phyloP scores from a whole-genome alignment of 2,329 filamentous ascomycete genomes.

The Fusarium staphyleae region DNA sequence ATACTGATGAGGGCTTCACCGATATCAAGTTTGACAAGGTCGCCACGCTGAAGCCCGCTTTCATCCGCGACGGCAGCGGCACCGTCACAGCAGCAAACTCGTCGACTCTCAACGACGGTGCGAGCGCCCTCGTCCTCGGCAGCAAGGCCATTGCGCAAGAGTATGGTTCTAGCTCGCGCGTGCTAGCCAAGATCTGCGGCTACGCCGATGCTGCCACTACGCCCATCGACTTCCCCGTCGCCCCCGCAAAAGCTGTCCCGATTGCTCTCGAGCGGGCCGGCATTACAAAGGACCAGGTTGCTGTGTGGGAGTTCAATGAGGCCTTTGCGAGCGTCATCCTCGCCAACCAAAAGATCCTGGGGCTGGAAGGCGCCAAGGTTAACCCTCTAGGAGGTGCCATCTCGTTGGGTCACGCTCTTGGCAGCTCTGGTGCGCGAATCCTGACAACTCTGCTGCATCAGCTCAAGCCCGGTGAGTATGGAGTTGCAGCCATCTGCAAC shows the following conservation, averaged over 20 bases:
- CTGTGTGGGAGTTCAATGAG: conserved; percentile 98
- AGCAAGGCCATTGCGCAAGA: conserved; percentile 81
- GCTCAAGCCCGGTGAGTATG: conserved; percentile 90
- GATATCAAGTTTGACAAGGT: conserved; percentile 89
- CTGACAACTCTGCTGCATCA: conserved; percentile 90
- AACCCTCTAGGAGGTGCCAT: conserved; percentile 93
- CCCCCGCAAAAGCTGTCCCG: conserved; percentile 90
- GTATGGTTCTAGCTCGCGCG: conserved; percentile 78
- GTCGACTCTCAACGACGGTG: conserved; percentile 93
- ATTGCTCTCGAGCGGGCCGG: conserved; percentile 88
- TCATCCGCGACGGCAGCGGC: conserved; percentile 82
- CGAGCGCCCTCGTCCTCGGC: conserved; percentile 84
- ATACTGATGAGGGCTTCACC: conserved; percentile 87
- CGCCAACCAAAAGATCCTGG: conserved; percentile 91
- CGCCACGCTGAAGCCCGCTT: conserved; percentile 86
- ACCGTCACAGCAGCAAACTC: conserved; percentile 95
- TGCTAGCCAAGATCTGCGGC: conserved; percentile 85
- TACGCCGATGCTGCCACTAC: conserved; percentile 91
- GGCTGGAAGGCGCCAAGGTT: conserved; percentile 78
- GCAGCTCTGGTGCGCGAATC: conserved; percentile 92
- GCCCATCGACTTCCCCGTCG: conserved; percentile 91
- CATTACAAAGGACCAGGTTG: conserved; percentile 88
- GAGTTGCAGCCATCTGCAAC: conserved; percentile 95
- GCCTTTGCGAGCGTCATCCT: conserved; percentile 96
- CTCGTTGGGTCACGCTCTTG: conserved; percentile 87